Base-by-base conservation (phyloP, 768 basidiomycete genomes). In the Amanita phalloides region DNA sequence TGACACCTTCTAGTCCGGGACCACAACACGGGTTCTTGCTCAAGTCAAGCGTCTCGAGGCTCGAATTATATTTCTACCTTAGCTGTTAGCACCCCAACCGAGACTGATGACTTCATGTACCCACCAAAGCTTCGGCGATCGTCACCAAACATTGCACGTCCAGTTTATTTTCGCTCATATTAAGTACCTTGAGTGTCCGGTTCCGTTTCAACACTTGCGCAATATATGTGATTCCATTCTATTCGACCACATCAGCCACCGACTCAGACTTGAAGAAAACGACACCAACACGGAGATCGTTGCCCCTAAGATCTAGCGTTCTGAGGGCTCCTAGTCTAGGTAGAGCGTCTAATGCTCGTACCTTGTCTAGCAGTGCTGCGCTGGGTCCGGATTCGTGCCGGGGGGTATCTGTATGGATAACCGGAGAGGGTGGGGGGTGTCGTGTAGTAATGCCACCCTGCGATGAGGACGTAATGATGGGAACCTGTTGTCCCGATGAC, bases 181-280 rank as follows among this genome's bases (percentile, higher is more conserved):
- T 98, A 23, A 97, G 74, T 4, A 97, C 84, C 66, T 95, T 96
- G 41, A 98, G 72, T 3, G 95, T 97, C 41, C 93, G 74, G 66
- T 99, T 98, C 35, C 95, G 84, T 63, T 98, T 98, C 56, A 98
- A 71, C 0, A 98, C 95, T 66, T 98, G 94, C 0, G 93, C 86
- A 45, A 98, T 79, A 61, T 96, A 97, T 0, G 78, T 80, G 33
- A 97, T 84, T 0, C 95, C 94, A 39, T 66, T 78, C 75, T 77
- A 44, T 77, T 39, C 28, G 57, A 51, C 28, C 26, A 54, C 56
- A 23, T 20, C 41, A 49, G 39, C 17, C 37, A 33, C 49, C 53
- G 41, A 28, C 11, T 45, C 52, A 38, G 33, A 48, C 21, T 43
- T 11, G 9, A 32, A n/a, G 5, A 45, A 11, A 13, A 28, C 8